A percentile compares a stretch with the other conserved stretches of the same genome.
Conservation (phyloP, 2,329 filamentous ascomycete species). For the Ceratocystis harringtonii region DNA sequence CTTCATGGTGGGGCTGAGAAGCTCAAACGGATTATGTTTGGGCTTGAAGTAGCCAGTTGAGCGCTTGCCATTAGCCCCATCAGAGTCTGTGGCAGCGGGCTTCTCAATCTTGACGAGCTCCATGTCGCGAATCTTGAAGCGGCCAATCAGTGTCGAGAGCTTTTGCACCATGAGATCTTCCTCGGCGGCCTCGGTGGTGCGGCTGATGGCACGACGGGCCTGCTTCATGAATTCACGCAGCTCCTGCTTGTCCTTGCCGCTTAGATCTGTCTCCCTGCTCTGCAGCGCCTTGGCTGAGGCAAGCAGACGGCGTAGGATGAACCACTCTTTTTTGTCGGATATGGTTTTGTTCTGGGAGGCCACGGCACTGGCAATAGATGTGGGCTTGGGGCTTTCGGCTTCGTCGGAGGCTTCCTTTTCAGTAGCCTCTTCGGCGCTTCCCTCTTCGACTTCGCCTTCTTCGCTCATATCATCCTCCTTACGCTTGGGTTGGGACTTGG, state of each 20-base stretch:
- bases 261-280: constrained; percentile 31
- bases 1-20: constrained; percentile 16
- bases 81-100: background rate
- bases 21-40: constrained; percentile 15
- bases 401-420: constrained; percentile 20
- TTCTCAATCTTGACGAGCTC: constrained; percentile 15
- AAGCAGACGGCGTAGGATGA: constrained; percentile 36
- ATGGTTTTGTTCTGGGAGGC: constrained; percentile 24
- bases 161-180: constrained; percentile 39
- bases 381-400: constrained; percentile 20
- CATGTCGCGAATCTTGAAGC: constrained; percentile 28
- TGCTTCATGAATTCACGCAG: constrained; percentile 57
- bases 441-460: constrained; percentile 22
- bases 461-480: constrained; percentile 19
- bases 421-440: constrained; percentile 25
- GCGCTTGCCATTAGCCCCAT: constrained; percentile 4
- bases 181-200: constrained; percentile 23
- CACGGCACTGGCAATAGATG: constrained; percentile 21
- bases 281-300: constrained; percentile 44
- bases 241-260: constrained; percentile 58
- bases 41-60: constrained; percentile 7
- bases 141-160: constrained; percentile 35
- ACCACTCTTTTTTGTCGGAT: constrained; percentile 18
- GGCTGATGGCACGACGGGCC: constrained; percentile 44
- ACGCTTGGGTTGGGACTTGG: constrained; percentile 10